Conservation (phyloP, 768 basidiomycete genomes). For the Lactarius sp. region DNA sequence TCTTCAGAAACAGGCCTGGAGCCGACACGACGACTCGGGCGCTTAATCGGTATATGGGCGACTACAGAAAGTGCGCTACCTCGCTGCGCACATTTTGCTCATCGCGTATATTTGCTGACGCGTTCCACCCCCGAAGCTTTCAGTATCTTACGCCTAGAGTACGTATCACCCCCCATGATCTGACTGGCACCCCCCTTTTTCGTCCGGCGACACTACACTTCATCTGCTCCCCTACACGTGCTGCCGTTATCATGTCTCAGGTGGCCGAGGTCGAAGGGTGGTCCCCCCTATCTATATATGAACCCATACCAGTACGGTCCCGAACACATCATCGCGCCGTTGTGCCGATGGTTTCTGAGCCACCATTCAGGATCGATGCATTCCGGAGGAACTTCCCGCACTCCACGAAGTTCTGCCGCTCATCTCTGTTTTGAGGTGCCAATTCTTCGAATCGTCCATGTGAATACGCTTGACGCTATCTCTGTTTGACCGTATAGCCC, state of each 20-base stretch:
- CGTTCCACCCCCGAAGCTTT: slow-evolving; percentile 48
- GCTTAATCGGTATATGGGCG: slow-evolving; percentile 69
- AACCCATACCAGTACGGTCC: slow-evolving; percentile 73
- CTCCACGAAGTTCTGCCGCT: slow-evolving; percentile 53
- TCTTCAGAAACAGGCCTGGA: slow-evolving; percentile 56
- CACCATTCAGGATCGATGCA: slow-evolving; percentile 59
- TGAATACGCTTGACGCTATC: background rate
- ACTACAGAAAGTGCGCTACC: slow-evolving; percentile 54
- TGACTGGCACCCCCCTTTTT: slow-evolving; percentile 48
- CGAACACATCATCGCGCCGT: background rate
- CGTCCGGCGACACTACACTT: slow-evolving; percentile 64
- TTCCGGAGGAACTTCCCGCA: slow-evolving; percentile 72
- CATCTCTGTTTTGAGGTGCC: slow-evolving; percentile 66
- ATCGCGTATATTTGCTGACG: slow-evolving; percentile 13
- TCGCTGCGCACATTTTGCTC: slow-evolving; percentile 5
- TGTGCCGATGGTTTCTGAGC: slow-evolving; percentile 10
- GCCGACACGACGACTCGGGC: slow-evolving; percentile 68
- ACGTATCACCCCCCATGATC: slow-evolving; percentile 66
- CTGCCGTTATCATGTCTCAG: slow-evolving; percentile 61
- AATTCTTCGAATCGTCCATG: background rate
- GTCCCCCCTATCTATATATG: slow-evolving; percentile 68
- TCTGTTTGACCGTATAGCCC: slow-evolving; percentile 40
- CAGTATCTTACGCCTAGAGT: slow-evolving; percentile 70
- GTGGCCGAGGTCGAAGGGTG: slow-evolving; percentile 49
- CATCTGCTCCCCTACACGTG: slow-evolving; percentile 77